Evolutionary conservation across 768 basidiomycete genomes (phyloP).

Genomic region (Agaricus sinodeliciosus): DNA sequence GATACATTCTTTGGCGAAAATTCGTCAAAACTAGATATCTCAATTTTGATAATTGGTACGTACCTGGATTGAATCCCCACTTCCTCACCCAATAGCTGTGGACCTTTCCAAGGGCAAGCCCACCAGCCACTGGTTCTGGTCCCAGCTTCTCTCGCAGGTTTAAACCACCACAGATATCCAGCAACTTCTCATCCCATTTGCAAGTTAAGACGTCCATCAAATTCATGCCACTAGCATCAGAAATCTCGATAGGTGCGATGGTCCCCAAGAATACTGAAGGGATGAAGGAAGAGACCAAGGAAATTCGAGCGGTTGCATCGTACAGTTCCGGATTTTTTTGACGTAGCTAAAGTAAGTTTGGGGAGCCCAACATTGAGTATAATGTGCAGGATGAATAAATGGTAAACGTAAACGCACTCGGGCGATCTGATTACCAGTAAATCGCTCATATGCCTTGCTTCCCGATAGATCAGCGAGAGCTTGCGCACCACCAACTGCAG

Average conservation of each 20-base stretch:
- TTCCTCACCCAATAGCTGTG: constrained; percentile 63
- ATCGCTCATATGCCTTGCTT: constrained; percentile 80
- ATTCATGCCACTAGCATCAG: constrained; percentile 90
- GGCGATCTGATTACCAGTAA: constrained; percentile 82
- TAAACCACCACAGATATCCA: constrained; percentile 63
- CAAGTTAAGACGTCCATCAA: constrained; percentile 70
- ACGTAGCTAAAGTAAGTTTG: constrained; percentile 39
- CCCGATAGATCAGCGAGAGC: constrained; percentile 71
- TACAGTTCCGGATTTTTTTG: constrained; percentile 48
- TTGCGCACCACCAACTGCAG: constrained; percentile 61
- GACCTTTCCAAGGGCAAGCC: constrained; percentile 59
- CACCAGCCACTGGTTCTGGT: constrained; percentile 69
- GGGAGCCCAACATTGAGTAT: not conserved
- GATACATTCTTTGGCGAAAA: constrained; percentile 47
- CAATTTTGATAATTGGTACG: constrained; percentile 2
- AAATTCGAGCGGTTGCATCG: constrained; percentile 56
- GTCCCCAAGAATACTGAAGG: constrained; percentile 75
- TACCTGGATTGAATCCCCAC: constrained; percentile 71
- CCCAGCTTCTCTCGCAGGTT: constrained; percentile 66
- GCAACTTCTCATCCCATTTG: constrained; percentile 66
- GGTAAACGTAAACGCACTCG: constrained; percentile 34
- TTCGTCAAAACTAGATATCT: not conserved
- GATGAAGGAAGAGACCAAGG: constrained; percentile 78
- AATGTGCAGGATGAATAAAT: not conserved
- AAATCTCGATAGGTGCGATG: constrained; percentile 78